These are phyloP conservation scores for Hordeum marinum DNA, from an alignment of 176 grass and related monocot species.

Conservation along the genomic window DNA sequence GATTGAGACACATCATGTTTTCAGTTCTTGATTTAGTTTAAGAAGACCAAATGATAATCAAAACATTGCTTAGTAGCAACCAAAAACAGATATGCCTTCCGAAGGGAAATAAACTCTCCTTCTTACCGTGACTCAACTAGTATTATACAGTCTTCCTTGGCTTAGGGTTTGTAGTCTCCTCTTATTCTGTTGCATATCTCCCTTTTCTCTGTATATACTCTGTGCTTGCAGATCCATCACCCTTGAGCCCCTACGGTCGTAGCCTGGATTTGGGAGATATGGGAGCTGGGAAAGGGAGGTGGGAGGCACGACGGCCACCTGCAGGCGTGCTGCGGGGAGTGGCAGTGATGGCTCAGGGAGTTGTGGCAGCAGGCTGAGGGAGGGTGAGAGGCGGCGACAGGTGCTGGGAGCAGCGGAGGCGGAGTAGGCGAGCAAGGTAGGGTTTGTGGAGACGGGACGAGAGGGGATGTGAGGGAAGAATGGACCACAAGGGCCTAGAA, in stretches of 20 bases:
- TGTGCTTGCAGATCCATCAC: neutral
- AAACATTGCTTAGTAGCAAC: neutral
- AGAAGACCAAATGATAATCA: neutral
- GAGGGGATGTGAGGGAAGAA: neutral
- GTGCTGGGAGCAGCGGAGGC: too few species aligned
- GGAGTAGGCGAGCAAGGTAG: neutral
- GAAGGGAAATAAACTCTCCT: neutral
- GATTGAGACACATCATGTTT: neutral
- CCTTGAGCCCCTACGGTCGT: neutral
- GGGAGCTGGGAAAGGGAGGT: neutral
- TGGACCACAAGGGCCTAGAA: neutral
- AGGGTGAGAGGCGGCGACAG: neutral
- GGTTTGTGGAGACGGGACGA: neutral
- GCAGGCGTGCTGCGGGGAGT: neutral
- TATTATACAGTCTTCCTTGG: neutral
- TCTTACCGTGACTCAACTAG: neutral
- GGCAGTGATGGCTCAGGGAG: neutral
- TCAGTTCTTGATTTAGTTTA: conserved; percentile 8
- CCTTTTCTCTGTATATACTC: neutral
- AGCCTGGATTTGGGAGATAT: neutral
- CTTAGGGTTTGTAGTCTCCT: neutral
- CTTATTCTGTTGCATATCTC: neutral
- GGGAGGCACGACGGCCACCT: neutral
- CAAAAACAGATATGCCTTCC: neutral
- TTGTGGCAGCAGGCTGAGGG: neutral